Evolutionary conservation across 2,329 filamentous ascomycete genomes (phyloP).

Genomic region (Neofusicoccum kwambonambiense): DNA sequence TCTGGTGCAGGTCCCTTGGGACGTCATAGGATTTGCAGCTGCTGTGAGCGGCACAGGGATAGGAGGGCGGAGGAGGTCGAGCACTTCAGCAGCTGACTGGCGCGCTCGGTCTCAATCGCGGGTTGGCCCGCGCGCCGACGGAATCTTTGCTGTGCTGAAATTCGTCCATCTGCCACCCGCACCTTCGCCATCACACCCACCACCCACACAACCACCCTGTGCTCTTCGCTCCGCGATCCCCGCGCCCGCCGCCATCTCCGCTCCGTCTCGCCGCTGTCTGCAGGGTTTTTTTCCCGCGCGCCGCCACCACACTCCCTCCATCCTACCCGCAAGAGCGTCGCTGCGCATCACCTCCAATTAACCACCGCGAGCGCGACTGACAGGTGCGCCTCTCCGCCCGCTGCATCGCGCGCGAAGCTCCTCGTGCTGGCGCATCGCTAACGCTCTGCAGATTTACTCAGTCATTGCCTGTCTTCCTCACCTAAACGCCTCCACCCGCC

Average conservation of each 20-base stretch:
- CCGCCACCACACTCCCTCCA: not conserved
- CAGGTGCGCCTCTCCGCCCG: constrained; percentile 6
- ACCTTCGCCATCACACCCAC: constrained; percentile 5
- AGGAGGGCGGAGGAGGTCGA: not conserved
- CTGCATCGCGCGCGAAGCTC: constrained; percentile 8
- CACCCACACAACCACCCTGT: constrained; percentile 14
- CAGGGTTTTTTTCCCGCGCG: not conserved
- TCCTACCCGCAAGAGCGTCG: not conserved
- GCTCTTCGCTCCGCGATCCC: not conserved
- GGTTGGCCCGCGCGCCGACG: constrained; percentile 14
- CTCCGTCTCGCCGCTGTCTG: not conserved
- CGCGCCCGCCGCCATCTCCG: constrained; percentile 3
- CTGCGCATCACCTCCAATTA: constrained; percentile 4
- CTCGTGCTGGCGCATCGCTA: constrained; percentile 3
- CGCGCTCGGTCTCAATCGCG: not conserved
- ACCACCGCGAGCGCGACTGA: constrained; percentile 11
- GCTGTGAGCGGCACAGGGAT: constrained; percentile 7
- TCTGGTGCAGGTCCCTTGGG: not conserved
- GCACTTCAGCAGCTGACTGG: constrained; percentile 7
- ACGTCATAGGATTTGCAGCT: constrained; percentile 13
- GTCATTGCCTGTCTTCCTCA: not conserved
- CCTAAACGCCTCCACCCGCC: not conserved
- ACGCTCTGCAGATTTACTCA: not conserved
- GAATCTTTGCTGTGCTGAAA: constrained; percentile 17
- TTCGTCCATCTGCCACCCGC: constrained; percentile 12